These are phyloP conservation scores for Leccinum solheimii DNA, from an alignment of 1,284 basidiomycete species.

Conservation along the genomic window DNA sequence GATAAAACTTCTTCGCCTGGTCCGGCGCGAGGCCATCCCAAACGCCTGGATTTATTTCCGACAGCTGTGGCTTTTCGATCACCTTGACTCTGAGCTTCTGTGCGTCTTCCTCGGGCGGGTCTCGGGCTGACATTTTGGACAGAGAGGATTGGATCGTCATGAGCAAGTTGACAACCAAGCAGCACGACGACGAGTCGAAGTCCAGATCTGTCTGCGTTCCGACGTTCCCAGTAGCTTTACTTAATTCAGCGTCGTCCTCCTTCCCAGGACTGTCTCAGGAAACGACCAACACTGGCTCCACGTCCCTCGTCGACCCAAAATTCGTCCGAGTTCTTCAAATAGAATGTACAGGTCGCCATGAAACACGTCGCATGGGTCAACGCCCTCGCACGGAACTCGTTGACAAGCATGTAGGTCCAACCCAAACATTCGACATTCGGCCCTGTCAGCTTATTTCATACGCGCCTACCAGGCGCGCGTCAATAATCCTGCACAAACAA, in stretches of 20 bases:
- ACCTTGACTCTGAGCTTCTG: conserved; percentile 67
- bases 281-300: not conserved
- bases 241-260: conserved; percentile 6
- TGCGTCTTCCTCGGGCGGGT: conserved; percentile 6
- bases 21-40: conserved; percentile 87
- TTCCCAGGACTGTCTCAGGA: not conserved
- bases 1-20: conserved; percentile 87
- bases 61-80: conserved; percentile 93
- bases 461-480: conserved; percentile 40
- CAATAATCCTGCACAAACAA: conserved; percentile 40
- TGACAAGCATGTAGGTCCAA: conserved; percentile 42
- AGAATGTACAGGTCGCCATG: conserved; percentile 38
- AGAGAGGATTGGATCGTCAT: conserved; percentile 40
- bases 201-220: conserved; percentile 79
- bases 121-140: conserved; percentile 13
- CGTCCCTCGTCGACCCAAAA: conserved; percentile 39
- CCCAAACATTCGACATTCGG: not conserved
- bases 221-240: no score
- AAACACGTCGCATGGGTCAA: conserved; percentile 38
- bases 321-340: conserved; percentile 45
- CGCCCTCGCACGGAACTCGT: conserved; percentile 37
- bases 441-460: not conserved
- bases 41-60: conserved; percentile 95
- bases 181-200: conserved; percentile 88
- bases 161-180: conserved; percentile 79